Conservation (phyloP, 2,329 filamentous ascomycete species). For the Penicillium aurantiogriseum region DNA sequence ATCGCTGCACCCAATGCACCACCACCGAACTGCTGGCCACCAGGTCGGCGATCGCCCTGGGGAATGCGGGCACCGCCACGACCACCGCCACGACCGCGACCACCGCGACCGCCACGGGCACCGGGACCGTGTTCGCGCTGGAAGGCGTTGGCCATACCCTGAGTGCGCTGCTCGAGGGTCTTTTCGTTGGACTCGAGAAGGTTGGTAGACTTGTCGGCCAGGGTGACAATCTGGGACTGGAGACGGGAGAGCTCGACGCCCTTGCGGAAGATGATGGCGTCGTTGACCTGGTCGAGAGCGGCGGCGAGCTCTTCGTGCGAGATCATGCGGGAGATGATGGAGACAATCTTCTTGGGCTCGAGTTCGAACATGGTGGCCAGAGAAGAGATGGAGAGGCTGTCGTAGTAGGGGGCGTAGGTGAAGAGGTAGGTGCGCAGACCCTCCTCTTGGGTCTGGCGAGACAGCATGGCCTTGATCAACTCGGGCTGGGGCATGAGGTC, state of each 20-base stretch:
- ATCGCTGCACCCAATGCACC: slow-evolving; percentile 53
- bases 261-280: slow-evolving; percentile 98
- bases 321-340: slow-evolving; percentile 98
- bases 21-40: slow-evolving; percentile 51
- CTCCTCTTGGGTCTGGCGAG: slow-evolving; percentile 97
- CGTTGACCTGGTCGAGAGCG: slow-evolving; percentile 95
- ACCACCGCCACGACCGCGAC: slow-evolving; percentile 42
- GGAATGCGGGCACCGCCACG: slow-evolving; percentile 40
- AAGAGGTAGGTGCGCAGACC: slow-evolving; percentile 97
- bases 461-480: slow-evolving; percentile 95
- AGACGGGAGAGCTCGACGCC: slow-evolving; percentile 95
- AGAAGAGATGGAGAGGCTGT: slow-evolving; percentile 84
- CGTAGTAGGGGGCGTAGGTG: slow-evolving; percentile 98
- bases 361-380: slow-evolving; percentile 95
- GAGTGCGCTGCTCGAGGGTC: slow-evolving; percentile 93
- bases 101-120: slow-evolving; percentile 61
- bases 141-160: slow-evolving; percentile 92
- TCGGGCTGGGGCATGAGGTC: slow-evolving; percentile 91
- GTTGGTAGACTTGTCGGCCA: slow-evolving; percentile 92
- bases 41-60: slow-evolving; percentile 45
- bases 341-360: slow-evolving; percentile 82
- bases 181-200: slow-evolving; percentile 98
- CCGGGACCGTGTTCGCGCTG: slow-evolving; percentile 83
- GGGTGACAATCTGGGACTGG: slow-evolving; percentile 88
- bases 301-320: slow-evolving; percentile 97